These are phyloP conservation scores for Penicillium sp. DNA, from an alignment of 2,329 filamentous ascomycete species.

Conservation along the genomic window DNA sequence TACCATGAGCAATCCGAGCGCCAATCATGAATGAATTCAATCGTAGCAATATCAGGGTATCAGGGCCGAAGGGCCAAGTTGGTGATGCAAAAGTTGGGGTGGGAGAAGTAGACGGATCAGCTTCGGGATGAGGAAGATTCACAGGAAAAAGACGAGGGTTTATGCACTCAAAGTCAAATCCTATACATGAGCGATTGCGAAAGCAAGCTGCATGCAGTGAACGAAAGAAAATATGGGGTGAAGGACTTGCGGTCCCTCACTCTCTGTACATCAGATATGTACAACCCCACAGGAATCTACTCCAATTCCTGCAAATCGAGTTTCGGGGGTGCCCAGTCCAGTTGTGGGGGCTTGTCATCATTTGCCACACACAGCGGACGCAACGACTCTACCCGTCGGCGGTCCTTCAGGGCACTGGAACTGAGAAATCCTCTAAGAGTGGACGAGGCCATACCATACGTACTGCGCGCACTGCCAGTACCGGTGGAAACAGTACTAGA, in stretches of 20 bases:
- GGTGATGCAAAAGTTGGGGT: background rate
- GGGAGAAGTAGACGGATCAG: background rate
- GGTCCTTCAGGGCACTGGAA: conserved; percentile 27
- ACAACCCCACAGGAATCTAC: conserved; percentile 10
- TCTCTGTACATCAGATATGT: conserved; percentile 9
- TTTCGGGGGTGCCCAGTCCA: conserved; percentile 37
- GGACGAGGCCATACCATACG: conserved; percentile 34
- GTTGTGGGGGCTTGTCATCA: conserved; percentile 30
- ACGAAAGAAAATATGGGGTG: background rate
- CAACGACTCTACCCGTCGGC: conserved; percentile 25
- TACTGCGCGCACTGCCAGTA: conserved; percentile 32
- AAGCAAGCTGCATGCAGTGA: background rate
- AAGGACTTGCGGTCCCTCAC: background rate
- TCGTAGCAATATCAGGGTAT: conserved; percentile 8
- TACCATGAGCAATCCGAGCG: conserved; percentile 2
- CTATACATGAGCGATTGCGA: background rate
- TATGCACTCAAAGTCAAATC: background rate
- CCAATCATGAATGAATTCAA: conserved; percentile 1
- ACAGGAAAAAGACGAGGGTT: background rate
- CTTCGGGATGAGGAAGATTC: background rate
- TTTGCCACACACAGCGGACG: conserved; percentile 29
- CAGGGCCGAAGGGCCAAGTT: conserved; percentile 8
- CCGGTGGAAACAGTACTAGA: conserved; percentile 35
- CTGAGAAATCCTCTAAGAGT: conserved; percentile 34
- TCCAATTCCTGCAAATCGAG: conserved; percentile 30